Conservation (phyloP, 23 red algal species). For the Gracilaria vermiculophylla region DNA sequence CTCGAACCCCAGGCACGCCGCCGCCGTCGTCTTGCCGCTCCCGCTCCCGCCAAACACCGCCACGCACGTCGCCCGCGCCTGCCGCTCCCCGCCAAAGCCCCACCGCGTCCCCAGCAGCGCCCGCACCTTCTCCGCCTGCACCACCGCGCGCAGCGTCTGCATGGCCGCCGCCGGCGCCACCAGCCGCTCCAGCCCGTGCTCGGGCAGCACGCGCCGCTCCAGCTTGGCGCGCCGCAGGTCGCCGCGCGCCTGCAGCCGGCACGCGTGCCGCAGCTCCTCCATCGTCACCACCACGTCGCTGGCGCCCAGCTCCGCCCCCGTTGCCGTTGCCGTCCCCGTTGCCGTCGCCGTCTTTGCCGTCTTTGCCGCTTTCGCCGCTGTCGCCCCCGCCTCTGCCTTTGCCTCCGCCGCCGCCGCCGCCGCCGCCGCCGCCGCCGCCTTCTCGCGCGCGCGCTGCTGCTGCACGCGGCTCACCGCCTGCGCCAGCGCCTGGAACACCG, state of each 20-base stretch:
- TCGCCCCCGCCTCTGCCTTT: not conserved
- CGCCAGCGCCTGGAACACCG: constrained; percentile 61
- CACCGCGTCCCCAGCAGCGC: constrained; percentile 51
- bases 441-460: not conserved
- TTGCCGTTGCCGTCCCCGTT: not conserved
- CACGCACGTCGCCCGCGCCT: constrained; percentile 51
- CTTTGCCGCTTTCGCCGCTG: not conserved
- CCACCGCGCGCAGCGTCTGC: constrained; percentile 43
- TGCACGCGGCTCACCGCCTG: constrained; percentile 65
- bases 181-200: constrained; percentile 38
- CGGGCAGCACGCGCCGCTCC: constrained; percentile 54
- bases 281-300: constrained; percentile 57
- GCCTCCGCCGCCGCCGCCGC: not conserved
- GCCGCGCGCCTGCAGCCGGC: constrained; percentile 60
- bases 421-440: not conserved
- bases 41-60: constrained; percentile 53
- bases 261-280: constrained; percentile 54
- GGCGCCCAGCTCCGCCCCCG: not conserved
- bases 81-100: constrained; percentile 59
- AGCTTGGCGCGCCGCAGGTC: constrained; percentile 59
- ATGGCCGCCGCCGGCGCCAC: constrained; percentile 54
- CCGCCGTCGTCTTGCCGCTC: constrained; percentile 62
- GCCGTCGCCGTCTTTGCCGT: not conserved
- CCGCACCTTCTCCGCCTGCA: constrained; percentile 69
- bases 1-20: constrained; percentile 68